These are phyloP conservation scores for Corinectria fuckeliana DNA, from an alignment of 2,329 filamentous ascomycete species.

Conservation along the genomic window DNA sequence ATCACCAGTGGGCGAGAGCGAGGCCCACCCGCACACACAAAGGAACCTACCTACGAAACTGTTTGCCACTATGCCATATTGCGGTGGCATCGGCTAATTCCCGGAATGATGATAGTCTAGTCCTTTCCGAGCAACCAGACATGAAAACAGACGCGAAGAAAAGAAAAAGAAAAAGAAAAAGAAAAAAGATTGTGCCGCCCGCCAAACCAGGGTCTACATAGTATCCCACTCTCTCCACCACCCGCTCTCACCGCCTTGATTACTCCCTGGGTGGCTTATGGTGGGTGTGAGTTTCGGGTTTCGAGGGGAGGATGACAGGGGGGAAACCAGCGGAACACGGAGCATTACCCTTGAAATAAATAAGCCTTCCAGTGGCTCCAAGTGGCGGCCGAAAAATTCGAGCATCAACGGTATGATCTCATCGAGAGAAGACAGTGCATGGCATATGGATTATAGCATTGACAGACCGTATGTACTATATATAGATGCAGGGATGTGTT, in stretches of 20 bases:
- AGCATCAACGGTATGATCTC: neutral
- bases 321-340: neutral
- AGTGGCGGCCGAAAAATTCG: neutral
- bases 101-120: neutral
- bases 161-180: conserved; percentile 3
- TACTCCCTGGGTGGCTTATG: neutral
- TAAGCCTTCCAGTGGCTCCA: neutral
- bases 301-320: too few species aligned
- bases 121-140: too few species aligned
- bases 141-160: too few species aligned
- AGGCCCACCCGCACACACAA: conserved; percentile 3
- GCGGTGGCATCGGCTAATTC: neutral
- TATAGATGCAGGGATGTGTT: neutral
- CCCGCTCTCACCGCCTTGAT: conserved; percentile 12
- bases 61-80: neutral
- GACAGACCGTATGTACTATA: too few species aligned
- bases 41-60: neutral
- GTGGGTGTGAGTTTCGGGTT: too few species aligned
- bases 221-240: conserved; percentile 9
- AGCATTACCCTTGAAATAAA: neutral
- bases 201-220: conserved; percentile 31
- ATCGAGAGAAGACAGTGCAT: neutral
- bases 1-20: neutral
- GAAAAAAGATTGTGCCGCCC: conserved; percentile 10
- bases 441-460: neutral